Evolutionary conservation across 1,139 yeast genomes (phyloP).

Genomic region (Suhomyces terraborum): DNA sequence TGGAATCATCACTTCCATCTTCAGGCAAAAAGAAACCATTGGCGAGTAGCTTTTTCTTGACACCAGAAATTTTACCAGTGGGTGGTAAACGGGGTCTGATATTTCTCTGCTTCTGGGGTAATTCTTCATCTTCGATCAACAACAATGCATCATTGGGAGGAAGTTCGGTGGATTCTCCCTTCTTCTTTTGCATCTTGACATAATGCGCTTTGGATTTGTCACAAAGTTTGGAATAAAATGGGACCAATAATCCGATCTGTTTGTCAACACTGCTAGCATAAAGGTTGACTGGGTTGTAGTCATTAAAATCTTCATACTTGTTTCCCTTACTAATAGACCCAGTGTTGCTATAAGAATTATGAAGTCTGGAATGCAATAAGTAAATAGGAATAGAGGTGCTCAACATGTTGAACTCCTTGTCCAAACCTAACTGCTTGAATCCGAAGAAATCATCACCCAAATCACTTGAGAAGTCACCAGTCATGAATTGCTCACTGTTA

Average conservation of each 20-base stretch:
- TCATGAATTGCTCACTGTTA: slow-evolving; percentile 88
- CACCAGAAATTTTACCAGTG: slow-evolving; percentile 77
- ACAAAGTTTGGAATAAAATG: slow-evolving; percentile 55
- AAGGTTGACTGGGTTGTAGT: slow-evolving; percentile 49
- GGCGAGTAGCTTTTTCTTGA: slow-evolving; percentile 63
- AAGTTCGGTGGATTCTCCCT: slow-evolving; percentile 49
- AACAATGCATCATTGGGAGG: slow-evolving; percentile 45
- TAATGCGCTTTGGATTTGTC: slow-evolving; percentile 53
- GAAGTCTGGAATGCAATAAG: slow-evolving; percentile 75
- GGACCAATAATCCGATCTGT: slow-evolving; percentile 61
- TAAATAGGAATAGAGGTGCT: slow-evolving; percentile 89
- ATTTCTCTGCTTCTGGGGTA: slow-evolving; percentile 77
- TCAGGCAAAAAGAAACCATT: slow-evolving; percentile 51
- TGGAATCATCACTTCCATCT: slow-evolving; percentile 5
- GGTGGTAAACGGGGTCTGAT: slow-evolving; percentile 90
- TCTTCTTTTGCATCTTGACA: slow-evolving; percentile 55
- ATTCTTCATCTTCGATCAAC: slow-evolving; percentile 75
- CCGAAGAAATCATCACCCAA: slow-evolving; percentile 98
- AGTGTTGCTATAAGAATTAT: slow-evolving; percentile 48
- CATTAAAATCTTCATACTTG: slow-evolving; percentile 65
- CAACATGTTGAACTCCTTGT: slow-evolving; percentile 86
- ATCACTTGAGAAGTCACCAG: slow-evolving; percentile 92
- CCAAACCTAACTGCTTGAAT: slow-evolving; percentile 89
- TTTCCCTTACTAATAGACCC: slow-evolving; percentile 50
- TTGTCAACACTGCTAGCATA: slow-evolving; percentile 52